Base-by-base conservation (phyloP, 352 stramenopile genomes). In the Globisporangium iwayamae region DNA sequence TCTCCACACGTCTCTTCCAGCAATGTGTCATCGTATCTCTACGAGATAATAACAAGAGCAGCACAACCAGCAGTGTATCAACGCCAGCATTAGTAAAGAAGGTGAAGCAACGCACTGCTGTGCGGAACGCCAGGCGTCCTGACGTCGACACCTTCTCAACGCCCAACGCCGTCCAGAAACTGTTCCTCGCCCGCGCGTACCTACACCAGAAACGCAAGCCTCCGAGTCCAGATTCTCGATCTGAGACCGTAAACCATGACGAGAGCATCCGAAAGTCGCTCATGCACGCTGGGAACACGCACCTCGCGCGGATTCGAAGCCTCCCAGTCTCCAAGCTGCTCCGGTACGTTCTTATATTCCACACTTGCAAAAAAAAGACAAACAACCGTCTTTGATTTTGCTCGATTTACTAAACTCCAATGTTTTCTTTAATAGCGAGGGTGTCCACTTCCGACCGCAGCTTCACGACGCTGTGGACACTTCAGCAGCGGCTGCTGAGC, bases 301-400 rank as follows among this genome's bases (percentile, higher is more conserved):
- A 70, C 13, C 41, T 83, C 14, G 71, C 75, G 45, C 63, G 58
- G 18, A 84, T 84, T 60, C 69, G 66, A 13, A 76, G 69, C 28
- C 63, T 84, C n/a, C 75, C 75, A 25, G 61, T 84, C 39, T 78
- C 75, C 16, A 69, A 70, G 55, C 54, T 84, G 14, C 45, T 84
- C 46, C 63, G 75, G 73, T 84, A 32, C 36, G 72, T 56, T 56
- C 16, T 61, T 51, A 9, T 18, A 53, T 38, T 36, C 30, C 39
- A n/a, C 10, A 38, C 22, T 20, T n/a, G 14, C 22, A 62, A 25
- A 16, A 11, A 50, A 32, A 48, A 1, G 39, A 13, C 32, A 20
- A 13, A 55, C 18, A 52, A 6, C 34, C 20, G 28, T 22, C 34
- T 55, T 57, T 25, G 5, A 45, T 46, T 63, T 8, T 61, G 38